Evolutionary conservation across 208 protist species (phyloP), one percentile per base, ranked within the genome.

Genomic region (Kentomonas sorsogonicus): DNA sequence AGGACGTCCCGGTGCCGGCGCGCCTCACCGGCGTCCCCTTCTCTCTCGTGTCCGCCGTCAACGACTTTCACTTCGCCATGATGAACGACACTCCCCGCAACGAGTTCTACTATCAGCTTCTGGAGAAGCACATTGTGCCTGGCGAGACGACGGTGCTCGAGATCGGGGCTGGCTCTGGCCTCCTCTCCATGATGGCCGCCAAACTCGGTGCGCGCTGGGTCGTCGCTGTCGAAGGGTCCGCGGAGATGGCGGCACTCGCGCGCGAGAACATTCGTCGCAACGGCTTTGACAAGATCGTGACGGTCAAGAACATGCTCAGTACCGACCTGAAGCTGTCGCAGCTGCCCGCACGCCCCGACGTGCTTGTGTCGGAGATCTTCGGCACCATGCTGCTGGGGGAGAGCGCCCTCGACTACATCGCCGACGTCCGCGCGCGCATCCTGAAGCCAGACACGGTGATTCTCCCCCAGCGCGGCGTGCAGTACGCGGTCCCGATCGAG

Each of bases 1-100:
- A 53, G 44, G 71, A 87, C 60, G 72, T 94, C 51, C 73, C 73
- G 25, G 78, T 96, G 10, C 85, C 90, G 15, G 41, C 40, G 25
- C 86, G 86, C 20, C 67, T 96, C 36, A 67, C 73, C 15, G 65
- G 70, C 45, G 73, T 78, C 15, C 76, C 80, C 13, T 64, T 55
- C 22, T 79, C 77, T 20, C 67, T 96, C 2, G 77, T 97, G 1
- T 86, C 92, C 62, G 83, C 89, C 2, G 89, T 94, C n/a, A 97
- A 97, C 69, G 92, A 97, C 60, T 97, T 93, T 33, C 92, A 97
- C 68, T 97, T 74, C 30, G 92, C 92, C 3, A 96, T 97, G 89
- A 92, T 97, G 88, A 96, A 96, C 60, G 92, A 97, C 72, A 55
- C 60, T 30, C 77, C 74, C 2, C 73, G 92, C 13, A 97, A 97